Percentiles rank a stretch among this genome's conserved stretches.
Evolutionary conservation across 768 basidiomycete genomes (phyloP).

Genomic region (Astraeus odoratus): DNA sequence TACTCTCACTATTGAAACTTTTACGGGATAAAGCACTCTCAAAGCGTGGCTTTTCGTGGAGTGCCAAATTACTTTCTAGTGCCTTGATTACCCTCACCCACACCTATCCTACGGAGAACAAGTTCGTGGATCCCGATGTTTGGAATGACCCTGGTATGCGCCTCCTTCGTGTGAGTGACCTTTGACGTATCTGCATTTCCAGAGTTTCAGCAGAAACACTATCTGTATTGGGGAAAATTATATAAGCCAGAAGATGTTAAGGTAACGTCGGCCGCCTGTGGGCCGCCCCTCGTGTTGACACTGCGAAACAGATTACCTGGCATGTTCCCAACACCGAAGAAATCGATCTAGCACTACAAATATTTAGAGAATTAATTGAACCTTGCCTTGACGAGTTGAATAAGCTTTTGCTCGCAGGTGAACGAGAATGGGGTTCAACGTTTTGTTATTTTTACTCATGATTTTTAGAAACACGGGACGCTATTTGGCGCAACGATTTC

Average conservation of each 20-base stretch:
- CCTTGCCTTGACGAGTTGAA: conserved; percentile 69
- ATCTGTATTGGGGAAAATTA: conserved; percentile 66
- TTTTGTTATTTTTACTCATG: background rate
- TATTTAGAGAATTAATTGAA: conserved; percentile 60
- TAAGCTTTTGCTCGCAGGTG: conserved; percentile 39
- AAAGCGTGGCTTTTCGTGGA: conserved; percentile 82
- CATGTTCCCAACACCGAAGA: conserved; percentile 42
- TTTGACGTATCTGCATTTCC: background rate
- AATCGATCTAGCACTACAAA: conserved; percentile 71
- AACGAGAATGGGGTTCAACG: background rate
- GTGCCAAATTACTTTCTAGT: conserved; percentile 70
- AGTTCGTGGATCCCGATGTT: conserved; percentile 76
- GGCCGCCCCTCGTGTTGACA: conserved; percentile 29
- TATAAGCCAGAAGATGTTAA: conserved; percentile 74
- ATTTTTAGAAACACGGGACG: conserved; percentile 52
- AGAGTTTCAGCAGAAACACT: background rate
- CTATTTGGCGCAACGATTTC: conserved; percentile 67
- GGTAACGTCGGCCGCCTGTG: conserved; percentile 34
- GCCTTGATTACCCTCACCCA: conserved; percentile 69
- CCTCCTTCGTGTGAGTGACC: background rate
- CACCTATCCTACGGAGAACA: conserved; percentile 69
- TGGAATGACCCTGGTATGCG: conserved; percentile 69
- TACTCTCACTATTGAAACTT: conserved; percentile 55
- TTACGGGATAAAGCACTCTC: conserved; percentile 77
- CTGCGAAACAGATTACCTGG: conserved; percentile 21